These are phyloP conservation scores for Abortiporus biennis DNA, from an alignment of 1,284 basidiomycete species.

Conservation along the genomic window DNA sequence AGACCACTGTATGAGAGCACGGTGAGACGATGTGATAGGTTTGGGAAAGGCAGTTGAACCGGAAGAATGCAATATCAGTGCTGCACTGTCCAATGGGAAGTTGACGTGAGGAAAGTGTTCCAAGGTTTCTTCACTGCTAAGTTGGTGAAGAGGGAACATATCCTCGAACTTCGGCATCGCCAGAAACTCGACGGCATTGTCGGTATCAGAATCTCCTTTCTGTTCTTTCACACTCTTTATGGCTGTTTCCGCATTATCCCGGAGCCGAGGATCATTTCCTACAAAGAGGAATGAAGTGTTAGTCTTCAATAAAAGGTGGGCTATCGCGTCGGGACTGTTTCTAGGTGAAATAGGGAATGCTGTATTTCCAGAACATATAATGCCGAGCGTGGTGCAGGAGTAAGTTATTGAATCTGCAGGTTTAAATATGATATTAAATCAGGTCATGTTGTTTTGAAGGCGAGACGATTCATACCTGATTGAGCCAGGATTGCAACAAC, in stretches of 20 bases:
- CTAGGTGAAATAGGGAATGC: conserved; percentile 33
- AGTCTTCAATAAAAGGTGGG: conserved; percentile 28
- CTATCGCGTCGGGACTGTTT: conserved; percentile 31
- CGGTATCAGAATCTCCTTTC: no score
- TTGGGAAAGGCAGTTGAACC: conserved; percentile 19
- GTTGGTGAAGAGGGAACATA: conserved; percentile 7
- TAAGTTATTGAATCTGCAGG: conserved; percentile 25
- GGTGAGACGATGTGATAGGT: conserved; percentile 14
- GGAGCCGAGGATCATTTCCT: background rate
- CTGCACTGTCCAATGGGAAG: background rate
- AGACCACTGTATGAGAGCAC: conserved; percentile 7
- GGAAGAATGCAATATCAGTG: conserved; percentile 11
- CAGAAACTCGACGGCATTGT: no score
- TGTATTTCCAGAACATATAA: conserved; percentile 23
- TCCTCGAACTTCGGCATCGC: conserved; percentile 15
- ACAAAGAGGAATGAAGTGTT: conserved; percentile 23
- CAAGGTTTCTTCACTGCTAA: no score
- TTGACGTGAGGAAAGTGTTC: no score
- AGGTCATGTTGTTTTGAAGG: background rate
- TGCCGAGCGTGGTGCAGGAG: conserved; percentile 19
- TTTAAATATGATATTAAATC: no score
- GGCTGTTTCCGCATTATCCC: no score
- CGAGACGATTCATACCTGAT: conserved; percentile 8
- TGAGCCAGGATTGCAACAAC: conserved; percentile 15
- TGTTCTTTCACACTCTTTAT: no score